Evolutionary conservation across 805 yeast species (phyloP).

Genomic region (Maudiozyma bulderi): DNA sequence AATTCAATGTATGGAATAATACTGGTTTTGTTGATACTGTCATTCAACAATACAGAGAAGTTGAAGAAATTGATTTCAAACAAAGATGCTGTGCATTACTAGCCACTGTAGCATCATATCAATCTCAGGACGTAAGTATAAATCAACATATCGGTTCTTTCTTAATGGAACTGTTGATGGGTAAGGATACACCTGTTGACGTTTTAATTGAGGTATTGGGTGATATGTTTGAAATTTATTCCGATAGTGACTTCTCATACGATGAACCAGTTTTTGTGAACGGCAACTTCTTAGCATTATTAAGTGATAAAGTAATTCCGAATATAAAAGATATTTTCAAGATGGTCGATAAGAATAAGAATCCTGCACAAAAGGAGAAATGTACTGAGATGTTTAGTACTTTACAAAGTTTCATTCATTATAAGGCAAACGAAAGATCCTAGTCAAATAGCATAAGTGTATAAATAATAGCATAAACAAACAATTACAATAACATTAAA

Average conservation of each 20-base stretch:
- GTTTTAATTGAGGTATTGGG: conserved; percentile 53
- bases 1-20: conserved; percentile 16
- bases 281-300: conserved; percentile 35
- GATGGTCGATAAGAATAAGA: conserved; percentile 55
- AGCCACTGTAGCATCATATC: conserved; percentile 39
- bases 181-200: conserved; percentile 25
- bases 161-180: conserved; percentile 28
- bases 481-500: background rate
- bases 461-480: background rate
- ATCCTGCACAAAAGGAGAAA: conserved; percentile 45
- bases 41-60: conserved; percentile 11
- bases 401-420: conserved; percentile 65
- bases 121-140: conserved; percentile 33
- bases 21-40: conserved; percentile 20
- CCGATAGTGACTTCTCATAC: conserved; percentile 58
- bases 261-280: conserved; percentile 60
- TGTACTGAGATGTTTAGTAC: conserved; percentile 62
- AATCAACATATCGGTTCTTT: conserved; percentile 40
- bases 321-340: conserved; percentile 46
- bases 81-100: conserved; percentile 39
- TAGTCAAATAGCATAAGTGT: background rate
- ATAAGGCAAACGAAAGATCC: conserved; percentile 45
- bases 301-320: conserved; percentile 35
- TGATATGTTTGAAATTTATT: conserved; percentile 66
- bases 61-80: conserved; percentile 30